These are phyloP conservation scores for Tillandsia fasciculata DNA, from an alignment of 176 grass and related monocot species.

Conservation along the genomic window DNA sequence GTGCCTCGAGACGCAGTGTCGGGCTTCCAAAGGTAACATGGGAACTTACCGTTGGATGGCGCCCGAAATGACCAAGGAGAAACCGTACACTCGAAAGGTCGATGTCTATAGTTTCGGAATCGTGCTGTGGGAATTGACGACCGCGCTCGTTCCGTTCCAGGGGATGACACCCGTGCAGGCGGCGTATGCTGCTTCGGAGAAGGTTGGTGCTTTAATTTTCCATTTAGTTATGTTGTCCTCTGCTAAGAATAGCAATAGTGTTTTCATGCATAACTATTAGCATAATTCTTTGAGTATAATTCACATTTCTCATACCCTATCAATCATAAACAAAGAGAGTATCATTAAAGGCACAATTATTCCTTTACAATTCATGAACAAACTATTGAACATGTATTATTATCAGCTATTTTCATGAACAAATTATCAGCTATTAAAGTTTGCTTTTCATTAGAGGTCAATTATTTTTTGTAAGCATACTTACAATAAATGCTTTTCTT, in stretches of 20 bases:
- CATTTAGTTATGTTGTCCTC: background rate
- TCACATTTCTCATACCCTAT: background rate
- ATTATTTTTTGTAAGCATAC: too few species aligned
- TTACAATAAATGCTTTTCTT: too few species aligned
- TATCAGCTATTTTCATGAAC: too few species aligned
- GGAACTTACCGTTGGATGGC: conserved; percentile 99
- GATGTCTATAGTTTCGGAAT: conserved; percentile 99
- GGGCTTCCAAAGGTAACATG: conserved; percentile 78
- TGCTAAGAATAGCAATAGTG: background rate
- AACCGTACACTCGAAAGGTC: conserved; percentile 86
- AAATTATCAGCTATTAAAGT: too few species aligned
- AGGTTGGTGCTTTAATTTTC: conserved; percentile 27
- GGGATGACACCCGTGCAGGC: conserved; percentile 98
- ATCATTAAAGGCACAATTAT: too few species aligned
- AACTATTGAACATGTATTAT: too few species aligned
- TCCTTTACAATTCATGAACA: too few species aligned
- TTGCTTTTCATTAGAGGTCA: too few species aligned
- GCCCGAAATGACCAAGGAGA: conserved; percentile 94
- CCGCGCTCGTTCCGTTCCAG: conserved; percentile 84
- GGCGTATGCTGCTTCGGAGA: conserved; percentile 75
- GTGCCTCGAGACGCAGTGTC: conserved; percentile 71
- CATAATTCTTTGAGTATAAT: background rate
- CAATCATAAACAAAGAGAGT: too few species aligned
- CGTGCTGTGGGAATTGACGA: conserved; percentile 99
- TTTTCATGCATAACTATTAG: background rate